A percentile compares a stretch with the other conserved stretches of the same genome.
Evolutionary conservation across 805 yeast species (phyloP).

Genomic region (Kluyveromyces wickerhamii): DNA sequence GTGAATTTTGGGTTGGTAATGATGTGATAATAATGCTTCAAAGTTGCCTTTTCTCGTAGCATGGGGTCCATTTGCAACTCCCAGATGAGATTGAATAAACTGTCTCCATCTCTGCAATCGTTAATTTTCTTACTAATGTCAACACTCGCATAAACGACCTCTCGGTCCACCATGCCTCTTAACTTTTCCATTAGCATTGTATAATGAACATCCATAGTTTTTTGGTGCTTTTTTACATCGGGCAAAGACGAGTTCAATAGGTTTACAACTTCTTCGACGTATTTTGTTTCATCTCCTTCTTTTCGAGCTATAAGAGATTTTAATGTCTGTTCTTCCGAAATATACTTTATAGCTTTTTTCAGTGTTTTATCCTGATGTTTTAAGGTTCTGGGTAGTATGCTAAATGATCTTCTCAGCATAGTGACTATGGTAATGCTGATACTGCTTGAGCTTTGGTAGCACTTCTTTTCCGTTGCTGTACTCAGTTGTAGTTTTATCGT

Average conservation of each 20-base stretch:
- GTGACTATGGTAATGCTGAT: background rate
- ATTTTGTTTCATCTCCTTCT: constrained; percentile 9
- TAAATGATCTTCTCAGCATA: constrained; percentile 4
- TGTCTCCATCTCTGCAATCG: background rate
- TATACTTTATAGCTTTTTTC: constrained; percentile 2
- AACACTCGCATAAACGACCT: background rate
- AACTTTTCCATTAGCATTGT: constrained; percentile 22
- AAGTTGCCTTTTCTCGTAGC: constrained; percentile 3
- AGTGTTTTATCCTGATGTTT: constrained; percentile 1
- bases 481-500: no score
- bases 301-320: background rate
- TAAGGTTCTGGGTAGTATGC: background rate
- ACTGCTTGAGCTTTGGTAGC: no score
- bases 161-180: constrained; percentile 16
- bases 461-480: no score
- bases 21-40: constrained; percentile 4
- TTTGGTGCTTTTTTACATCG: constrained; percentile 15
- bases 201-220: constrained; percentile 23
- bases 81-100: constrained; percentile 1
- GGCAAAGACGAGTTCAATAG: constrained; percentile 25
- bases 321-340: constrained; percentile 1
- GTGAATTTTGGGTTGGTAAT: constrained; percentile 2
- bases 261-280: constrained; percentile 22
- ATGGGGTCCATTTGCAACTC: constrained; percentile 5
- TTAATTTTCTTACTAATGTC: background rate